Base-by-base conservation (phyloP, 108 stramenopile species). In the Skeletonema costatum region DNA sequence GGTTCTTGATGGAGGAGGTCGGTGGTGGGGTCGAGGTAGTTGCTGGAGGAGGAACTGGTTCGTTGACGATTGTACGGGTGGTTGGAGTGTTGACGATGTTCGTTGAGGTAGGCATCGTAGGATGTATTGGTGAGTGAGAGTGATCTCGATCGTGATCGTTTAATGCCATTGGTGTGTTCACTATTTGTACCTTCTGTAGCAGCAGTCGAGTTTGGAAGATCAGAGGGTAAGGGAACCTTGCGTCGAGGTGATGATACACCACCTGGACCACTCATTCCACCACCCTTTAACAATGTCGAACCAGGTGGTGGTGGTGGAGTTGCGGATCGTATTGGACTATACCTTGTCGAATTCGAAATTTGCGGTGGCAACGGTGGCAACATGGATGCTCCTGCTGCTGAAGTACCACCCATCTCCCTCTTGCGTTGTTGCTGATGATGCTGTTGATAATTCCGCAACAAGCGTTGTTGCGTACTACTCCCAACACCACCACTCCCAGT, bases 211-310 rank as follows among this genome's bases (percentile, higher is more conserved):
- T 56, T 56, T 5, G 53, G 53, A 56, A 56, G 53, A 56, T 56
- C 53, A 9, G 53, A 56, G 8, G 53, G 53, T 25, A 56, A 56
- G 5, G 53, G 53, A 56, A 56, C 25, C 53, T 25, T 56, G 25
- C 53, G 53, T 56, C 53, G 1, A 8, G 53, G 53, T 56, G 53
- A 56, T 19, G 53, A 56, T 25, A 56, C 21, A 56, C 53, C 53
- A 16, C 53, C 53, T 25, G 25, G 19, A 56, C 53, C 53, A 56
- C 53, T 56, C 9, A 25, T 56, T 10, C 53, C 53, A 56, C 53
- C 53, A 56, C 53, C 53, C 53, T 56, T 56, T 56, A 56, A 56
- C 53, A 56, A 56, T 56, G 16, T 56, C 4, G 53, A 29, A 56
- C 53, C 53, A 4, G 53, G 53, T 29, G 25, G 25, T n/a, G 53